Base-by-base conservation (phyloP, 2,329 filamentous ascomycete genomes). In the Colletotrichum simmondsii region DNA sequence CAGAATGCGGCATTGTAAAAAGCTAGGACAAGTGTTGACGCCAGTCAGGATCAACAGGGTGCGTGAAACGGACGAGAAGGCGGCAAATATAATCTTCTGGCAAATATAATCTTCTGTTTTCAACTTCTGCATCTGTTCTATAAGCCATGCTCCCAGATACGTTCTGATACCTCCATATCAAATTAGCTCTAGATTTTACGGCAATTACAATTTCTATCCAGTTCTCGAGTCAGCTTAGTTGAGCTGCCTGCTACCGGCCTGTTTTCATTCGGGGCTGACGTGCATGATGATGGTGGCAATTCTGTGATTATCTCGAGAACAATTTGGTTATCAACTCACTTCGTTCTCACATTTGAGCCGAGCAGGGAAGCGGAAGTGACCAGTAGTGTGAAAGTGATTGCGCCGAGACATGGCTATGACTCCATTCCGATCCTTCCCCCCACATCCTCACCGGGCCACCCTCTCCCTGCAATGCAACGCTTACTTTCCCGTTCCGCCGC, bases 311-410 rank as follows among this genome's bases (percentile, higher is more conserved):
- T n/a, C 7, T n/a, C 19, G 42, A 49, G 0, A 8, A 49, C 11
- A n/a, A 10, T 49, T 11, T n/a, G 42, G 16, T 49, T 11, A 49
- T 49, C 42, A 49, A 19, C 19, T 49, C 42, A 8, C 16, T 6
- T 49, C 19, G 16, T 49, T 26, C 11, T 26, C n/a, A 22, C 4
- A 24, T 1, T 24, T n/a, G 22, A 54, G 8, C 26, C 12, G 22
- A 54, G 11, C 11, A 26, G 19, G 24, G 52, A 54, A 24, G 24
- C 52, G 22, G 49, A 54, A 22, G 52, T 54, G 4, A 26, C 22
- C 52, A 54, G 22, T 26, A 3, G 5, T 26, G 52, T 54, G 24
- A 26, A 54, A 12, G 24, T 26, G n/a, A 22, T 14, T 95, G 80
- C 77, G 57, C 52, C 52, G 52, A 54, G 52, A 26, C 4, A 14